Base-by-base conservation (phyloP, 371 early-diverging fungal species). In the Funneliformis caledonium region DNA sequence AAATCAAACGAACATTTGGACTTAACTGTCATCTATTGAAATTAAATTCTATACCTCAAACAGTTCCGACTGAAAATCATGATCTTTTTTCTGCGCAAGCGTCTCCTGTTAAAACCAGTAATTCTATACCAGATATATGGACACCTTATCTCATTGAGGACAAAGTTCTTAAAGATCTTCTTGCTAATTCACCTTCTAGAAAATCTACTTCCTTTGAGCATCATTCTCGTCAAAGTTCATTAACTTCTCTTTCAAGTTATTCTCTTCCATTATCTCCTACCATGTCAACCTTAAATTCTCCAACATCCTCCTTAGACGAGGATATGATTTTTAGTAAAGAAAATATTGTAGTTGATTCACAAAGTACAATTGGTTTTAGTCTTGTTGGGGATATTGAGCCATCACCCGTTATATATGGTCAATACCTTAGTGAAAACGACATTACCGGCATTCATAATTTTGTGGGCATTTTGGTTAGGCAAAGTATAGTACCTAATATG, bases 401-500 rank as follows among this genome's bases (percentile, higher is more conserved):
- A 31, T 87, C 84, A 33, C 59, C 80, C 14, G 69, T 83, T 10
- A 82, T 86, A 14, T 86, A 88, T 31, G 92, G 89, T 80, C 82
- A 88, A 60, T 89, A 89, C 56, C 75, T 93, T 69, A 88, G 88
- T 26, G 77, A 83, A 1, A 88, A 88, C 0, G 92, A 94, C 82
- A 83, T 94, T 11, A 79, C 80, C 12, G 87, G 85, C 0, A 82
- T 92, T n/a, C 86, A 88, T 31, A 78, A 81, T 1, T 90, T 93
- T 83, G 83, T 92, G 1, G 82, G 88, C 65, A 92, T 92, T 72
- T 88, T 97, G 85, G 86, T 93, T 45, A 86, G 90, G 2, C 93
- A 94, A 69, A 91, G 93, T 77, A 83, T 97, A 65, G 83, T 98
- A 3, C 97, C 97, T 2, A 93, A 92, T 81, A 96, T 97, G 97